These are phyloP conservation scores for Suillus placidus DNA, from an alignment of 768 basidiomycete genomes.

Conservation along the genomic window DNA sequence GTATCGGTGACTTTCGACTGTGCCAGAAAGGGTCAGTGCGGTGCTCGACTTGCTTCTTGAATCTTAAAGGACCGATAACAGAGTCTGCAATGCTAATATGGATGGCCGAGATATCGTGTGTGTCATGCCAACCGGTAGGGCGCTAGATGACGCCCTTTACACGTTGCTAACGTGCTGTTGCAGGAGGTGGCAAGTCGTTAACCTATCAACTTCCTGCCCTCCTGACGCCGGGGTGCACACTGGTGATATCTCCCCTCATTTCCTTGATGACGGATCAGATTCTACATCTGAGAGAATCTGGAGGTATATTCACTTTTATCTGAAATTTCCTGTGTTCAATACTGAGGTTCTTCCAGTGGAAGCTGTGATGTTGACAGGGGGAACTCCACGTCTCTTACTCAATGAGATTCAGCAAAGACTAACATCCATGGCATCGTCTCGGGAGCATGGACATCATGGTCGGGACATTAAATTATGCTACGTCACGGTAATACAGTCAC, in stretches of 20 bases:
- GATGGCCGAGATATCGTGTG: slow-evolving; percentile 83
- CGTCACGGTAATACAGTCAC: slow-evolving; percentile 64
- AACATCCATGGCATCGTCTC: slow-evolving; percentile 44
- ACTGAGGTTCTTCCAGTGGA: slow-evolving; percentile 40
- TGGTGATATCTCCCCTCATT: slow-evolving; percentile 85
- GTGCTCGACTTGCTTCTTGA: background rate
- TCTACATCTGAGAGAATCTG: slow-evolving; percentile 67
- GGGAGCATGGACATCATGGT: slow-evolving; percentile 29
- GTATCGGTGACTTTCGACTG: slow-evolving; percentile 68
- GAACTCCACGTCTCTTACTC: slow-evolving; percentile 58
- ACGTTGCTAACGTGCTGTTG: slow-evolving; percentile 20
- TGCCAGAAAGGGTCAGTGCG: slow-evolving; percentile 80
- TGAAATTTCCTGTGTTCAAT: background rate
- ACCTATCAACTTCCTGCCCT: slow-evolving; percentile 93
- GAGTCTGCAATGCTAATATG: slow-evolving; percentile 92
- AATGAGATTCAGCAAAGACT: slow-evolving; percentile 53
- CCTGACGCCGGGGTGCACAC: slow-evolving; percentile 72
- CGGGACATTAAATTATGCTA: slow-evolving; percentile 76
- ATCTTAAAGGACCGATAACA: slow-evolving; percentile 28
- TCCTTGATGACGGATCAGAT: slow-evolving; percentile 84
- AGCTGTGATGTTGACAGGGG: slow-evolving; percentile 77
- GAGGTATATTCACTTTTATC: slow-evolving; percentile 44
- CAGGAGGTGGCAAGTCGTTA: slow-evolving; percentile 89
- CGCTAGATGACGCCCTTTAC: background rate
- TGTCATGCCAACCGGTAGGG: slow-evolving; percentile 82